Percentiles rank a stretch among this genome's conserved stretches.
phyloP scores from a whole-genome alignment of 495 filamentous ascomycete species.

The Podospora appendiculata region DNA sequence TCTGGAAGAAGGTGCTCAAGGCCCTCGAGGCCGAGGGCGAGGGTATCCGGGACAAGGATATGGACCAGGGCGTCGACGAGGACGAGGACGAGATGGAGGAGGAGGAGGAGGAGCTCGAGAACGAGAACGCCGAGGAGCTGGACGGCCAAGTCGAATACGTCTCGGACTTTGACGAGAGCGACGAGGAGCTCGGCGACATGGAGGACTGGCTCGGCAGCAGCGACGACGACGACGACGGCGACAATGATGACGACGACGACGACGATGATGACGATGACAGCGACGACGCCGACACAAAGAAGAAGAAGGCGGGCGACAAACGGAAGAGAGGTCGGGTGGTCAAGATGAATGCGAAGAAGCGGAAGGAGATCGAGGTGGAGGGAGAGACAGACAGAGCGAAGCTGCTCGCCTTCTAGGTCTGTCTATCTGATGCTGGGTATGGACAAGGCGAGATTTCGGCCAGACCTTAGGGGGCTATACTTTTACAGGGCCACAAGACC shows the following conservation, averaged over 20 bases:
- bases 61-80: slow-evolving; percentile 78
- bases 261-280: slow-evolving; percentile 40
- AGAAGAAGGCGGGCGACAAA: slow-evolving; percentile 50
- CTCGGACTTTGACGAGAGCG: slow-evolving; percentile 47
- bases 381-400: slow-evolving; percentile 43
- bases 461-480: too few species aligned
- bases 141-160: slow-evolving; percentile 85
- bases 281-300: slow-evolving; percentile 38
- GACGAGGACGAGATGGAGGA: slow-evolving; percentile 66
- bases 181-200: slow-evolving; percentile 42
- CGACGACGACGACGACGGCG: slow-evolving; percentile 39
- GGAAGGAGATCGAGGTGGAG: slow-evolving; percentile 67
- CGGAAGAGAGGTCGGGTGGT: slow-evolving; percentile 54
- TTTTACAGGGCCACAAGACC: too few species aligned
- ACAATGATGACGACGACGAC: slow-evolving; percentile 44
- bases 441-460: too few species aligned
- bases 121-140: slow-evolving; percentile 55
- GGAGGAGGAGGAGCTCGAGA: slow-evolving; percentile 57
- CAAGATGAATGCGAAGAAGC: slow-evolving; percentile 56
- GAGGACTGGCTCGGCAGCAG: slow-evolving; percentile 45
- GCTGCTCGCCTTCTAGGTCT: slow-evolving; percentile 33
- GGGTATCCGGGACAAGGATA: slow-evolving; percentile 75
- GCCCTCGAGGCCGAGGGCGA: slow-evolving; percentile 83
- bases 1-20: slow-evolving; percentile 96
- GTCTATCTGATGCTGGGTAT: too few species aligned